phyloP scores from a whole-genome alignment of 176 grass and related monocot species.

The Oryza longistaminata region DNA sequence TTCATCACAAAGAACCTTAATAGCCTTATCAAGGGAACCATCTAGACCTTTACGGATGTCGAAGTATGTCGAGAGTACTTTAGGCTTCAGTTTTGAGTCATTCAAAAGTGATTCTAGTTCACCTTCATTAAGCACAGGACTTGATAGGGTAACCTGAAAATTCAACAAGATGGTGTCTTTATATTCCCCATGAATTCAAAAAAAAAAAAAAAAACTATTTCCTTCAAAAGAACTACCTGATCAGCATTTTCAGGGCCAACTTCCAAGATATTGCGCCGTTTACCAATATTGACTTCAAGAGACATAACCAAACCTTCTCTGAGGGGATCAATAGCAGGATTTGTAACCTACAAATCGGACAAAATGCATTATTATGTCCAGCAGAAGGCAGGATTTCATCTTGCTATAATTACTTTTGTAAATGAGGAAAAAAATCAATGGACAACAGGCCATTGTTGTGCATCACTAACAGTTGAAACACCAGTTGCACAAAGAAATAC shows the following conservation, averaged over 20 bases:
- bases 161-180: constrained; percentile 29
- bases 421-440: constrained; percentile 14
- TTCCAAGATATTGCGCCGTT: constrained; percentile 91
- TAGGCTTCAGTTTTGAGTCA: constrained; percentile 75
- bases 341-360: constrained; percentile 74
- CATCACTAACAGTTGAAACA: constrained; percentile 17
- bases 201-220: constrained; percentile 19
- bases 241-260: constrained; percentile 92
- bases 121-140: constrained; percentile 94
- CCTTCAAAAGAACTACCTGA: constrained; percentile 66
- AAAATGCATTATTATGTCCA: constrained; percentile 16
- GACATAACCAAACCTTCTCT: constrained; percentile 99
- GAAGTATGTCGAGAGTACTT: constrained; percentile 83
- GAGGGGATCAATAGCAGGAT: constrained; percentile 97
- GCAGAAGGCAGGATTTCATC: constrained; percentile 18
- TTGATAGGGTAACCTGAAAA: constrained; percentile 85
- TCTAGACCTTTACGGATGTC: constrained; percentile 94
- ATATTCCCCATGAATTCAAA: constrained; percentile 26
- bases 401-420: constrained; percentile 12
- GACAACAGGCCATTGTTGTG: neutral
- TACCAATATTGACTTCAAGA: constrained; percentile 98
- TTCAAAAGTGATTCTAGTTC: constrained; percentile 88
- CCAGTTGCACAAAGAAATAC: neutral
- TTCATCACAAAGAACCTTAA: constrained; percentile 81
- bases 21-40: constrained; percentile 75